Conservation (phyloP, 2,329 filamentous ascomycete species). For the Epichloe festucae region DNA sequence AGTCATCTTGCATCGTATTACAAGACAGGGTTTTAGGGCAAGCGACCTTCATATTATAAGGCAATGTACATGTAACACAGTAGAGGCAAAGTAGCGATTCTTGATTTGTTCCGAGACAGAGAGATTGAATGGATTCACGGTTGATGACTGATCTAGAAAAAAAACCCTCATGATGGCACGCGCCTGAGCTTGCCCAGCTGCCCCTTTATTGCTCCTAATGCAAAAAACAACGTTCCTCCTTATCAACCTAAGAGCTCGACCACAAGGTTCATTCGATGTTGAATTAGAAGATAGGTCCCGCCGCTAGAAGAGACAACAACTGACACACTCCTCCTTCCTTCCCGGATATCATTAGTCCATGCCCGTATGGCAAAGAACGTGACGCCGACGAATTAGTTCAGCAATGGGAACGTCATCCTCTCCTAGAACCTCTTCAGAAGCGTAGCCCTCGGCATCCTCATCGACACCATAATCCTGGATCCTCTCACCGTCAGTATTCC, state of each 20-base stretch:
- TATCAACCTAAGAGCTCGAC: not conserved
- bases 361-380: constrained; percentile 12
- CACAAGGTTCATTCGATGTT: not conserved
- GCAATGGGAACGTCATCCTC: constrained; percentile 59
- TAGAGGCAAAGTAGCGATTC: not conserved
- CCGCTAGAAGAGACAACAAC: not conserved
- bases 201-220: not conserved
- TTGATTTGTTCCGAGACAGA: not conserved
- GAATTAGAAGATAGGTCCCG: not conserved
- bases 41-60: constrained; percentile 9
- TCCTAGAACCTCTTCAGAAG: constrained; percentile 20
- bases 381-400: constrained; percentile 49
- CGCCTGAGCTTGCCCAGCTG: not conserved
- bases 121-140: not conserved
- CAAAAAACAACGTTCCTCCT: not conserved
- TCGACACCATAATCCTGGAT: constrained; percentile 70
- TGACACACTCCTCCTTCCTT: constrained; percentile 13
- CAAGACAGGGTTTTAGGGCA: constrained; percentile 10
- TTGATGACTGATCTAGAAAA: not conserved
- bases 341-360: not conserved
- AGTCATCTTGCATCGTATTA: not conserved
- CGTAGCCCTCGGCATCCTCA: constrained; percentile 47
- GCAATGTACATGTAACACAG: not conserved
- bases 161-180: not conserved
- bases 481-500: constrained; percentile 61